These are phyloP conservation scores for Aspergillus campestris DNA, from an alignment of 495 filamentous ascomycete species.

Conservation along the genomic window DNA sequence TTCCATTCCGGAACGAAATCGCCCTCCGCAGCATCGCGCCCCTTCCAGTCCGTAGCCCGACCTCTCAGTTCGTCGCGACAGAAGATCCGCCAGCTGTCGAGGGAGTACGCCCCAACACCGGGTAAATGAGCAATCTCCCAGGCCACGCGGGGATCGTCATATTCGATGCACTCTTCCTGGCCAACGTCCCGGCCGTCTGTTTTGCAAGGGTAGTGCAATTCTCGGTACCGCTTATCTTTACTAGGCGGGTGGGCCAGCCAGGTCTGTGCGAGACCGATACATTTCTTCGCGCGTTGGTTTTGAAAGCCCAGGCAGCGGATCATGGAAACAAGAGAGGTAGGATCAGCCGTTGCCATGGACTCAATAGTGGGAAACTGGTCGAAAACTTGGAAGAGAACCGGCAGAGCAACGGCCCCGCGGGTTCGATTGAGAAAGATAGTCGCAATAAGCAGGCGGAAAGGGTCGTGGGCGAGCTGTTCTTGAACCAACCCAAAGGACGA, in stretches of 20 bases:
- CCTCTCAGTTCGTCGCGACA: constrained; percentile 72
- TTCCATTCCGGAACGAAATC: constrained; percentile 68
- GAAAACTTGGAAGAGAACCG: constrained; percentile 64
- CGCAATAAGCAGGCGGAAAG: constrained; percentile 65
- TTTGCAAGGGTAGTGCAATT: constrained; percentile 57
- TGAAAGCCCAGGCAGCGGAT: constrained; percentile 72
- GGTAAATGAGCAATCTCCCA: constrained; percentile 89
- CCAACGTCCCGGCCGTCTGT: constrained; percentile 49
- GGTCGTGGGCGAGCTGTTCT: constrained; percentile 62
- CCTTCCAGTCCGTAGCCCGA: constrained; percentile 52
- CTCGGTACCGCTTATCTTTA: constrained; percentile 51
- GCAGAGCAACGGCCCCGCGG: constrained; percentile 62
- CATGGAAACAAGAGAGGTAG: constrained; percentile 48
- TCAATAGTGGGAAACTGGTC: constrained; percentile 57
- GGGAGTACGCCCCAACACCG: constrained; percentile 72
- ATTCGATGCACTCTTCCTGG: constrained; percentile 37
- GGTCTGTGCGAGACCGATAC: constrained; percentile 56
- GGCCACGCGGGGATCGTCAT: constrained; percentile 39
- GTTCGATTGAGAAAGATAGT: constrained; percentile 82
- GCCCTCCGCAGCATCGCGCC: constrained; percentile 19
- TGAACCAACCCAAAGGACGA: constrained; percentile 71
- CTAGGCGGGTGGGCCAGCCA: constrained; percentile 62
- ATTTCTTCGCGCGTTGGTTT: constrained; percentile 49
- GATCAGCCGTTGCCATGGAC: constrained; percentile 51
- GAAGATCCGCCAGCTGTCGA: constrained; percentile 93